Base-by-base conservation (phyloP, 352 stramenopile genomes). In the Peronospora belbahrii region DNA sequence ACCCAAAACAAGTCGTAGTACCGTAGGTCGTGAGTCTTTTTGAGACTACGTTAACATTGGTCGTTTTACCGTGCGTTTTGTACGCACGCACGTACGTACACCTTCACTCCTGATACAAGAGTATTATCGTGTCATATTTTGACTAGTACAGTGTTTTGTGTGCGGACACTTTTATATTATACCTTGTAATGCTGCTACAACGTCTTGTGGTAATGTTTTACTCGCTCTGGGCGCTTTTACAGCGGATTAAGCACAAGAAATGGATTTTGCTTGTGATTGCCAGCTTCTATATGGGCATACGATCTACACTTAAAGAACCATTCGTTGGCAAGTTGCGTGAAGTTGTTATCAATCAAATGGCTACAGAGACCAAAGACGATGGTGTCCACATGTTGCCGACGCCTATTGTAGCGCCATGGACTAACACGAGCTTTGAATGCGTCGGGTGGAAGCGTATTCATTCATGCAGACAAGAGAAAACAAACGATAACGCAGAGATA, bases 401-500 rank as follows among this genome's bases (percentile, higher is more conserved):
- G 27, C 61, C 59, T 5, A 64, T 93, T 34, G 40, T 62, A 0
- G 57, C 72, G 25, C 63, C 77, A 0, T 93, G 81, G 81, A 86
- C 74, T 3, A 82, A 89, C 47, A 65, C 78, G 34, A 71, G 70
- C 45, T 93, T 86, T 38, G 81, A 93, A 57, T 93, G 81, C 47
- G 65, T 93, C 28, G 78, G 78, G 34, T 93, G 81, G 81, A 88
- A 93, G 48, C 76, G 76, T 27, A 84, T 82, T 28, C 70, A 90
- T n/a, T 73, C 76, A 44, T 93, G 81, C 37, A 52, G 50, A 27
- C 65, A 74, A 25, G 54, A 77, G 33, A 64, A 78, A 13, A 50
- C 55, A 20, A 58, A 81, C 28, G 63, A 66, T 37, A 58, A 75
- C 5, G 52, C 51, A 0, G 48, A 67, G 10, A 52, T 64, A 33